Evolutionary conservation across 441 rosid genomes (phyloP).

Genomic region (Jatropha multifida): DNA sequence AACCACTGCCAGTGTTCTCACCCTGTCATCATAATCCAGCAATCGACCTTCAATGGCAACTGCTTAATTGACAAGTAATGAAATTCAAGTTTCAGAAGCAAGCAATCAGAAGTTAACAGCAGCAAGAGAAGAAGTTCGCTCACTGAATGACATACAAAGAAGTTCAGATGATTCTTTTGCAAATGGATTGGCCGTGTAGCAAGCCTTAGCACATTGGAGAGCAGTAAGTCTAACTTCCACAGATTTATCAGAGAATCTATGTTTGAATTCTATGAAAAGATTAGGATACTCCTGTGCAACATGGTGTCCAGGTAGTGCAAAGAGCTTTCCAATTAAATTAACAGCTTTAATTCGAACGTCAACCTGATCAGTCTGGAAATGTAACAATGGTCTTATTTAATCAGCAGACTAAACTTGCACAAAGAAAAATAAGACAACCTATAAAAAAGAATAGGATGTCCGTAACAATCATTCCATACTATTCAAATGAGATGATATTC

Average conservation of each 20-base stretch:
- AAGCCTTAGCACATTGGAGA: conserved; percentile 66
- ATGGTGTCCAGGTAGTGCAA: conserved; percentile 55
- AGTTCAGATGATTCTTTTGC: conserved; percentile 60
- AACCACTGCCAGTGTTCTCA: conserved; percentile 74
- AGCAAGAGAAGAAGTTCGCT: conserved; percentile 16
- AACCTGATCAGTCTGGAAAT: conserved; percentile 85
- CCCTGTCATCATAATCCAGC: conserved; percentile 85
- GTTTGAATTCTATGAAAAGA: conserved; percentile 78
- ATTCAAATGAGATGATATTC: neutral
- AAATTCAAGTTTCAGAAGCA: conserved; percentile 20
- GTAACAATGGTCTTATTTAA: conserved; percentile 25
- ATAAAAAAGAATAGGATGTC: neutral
- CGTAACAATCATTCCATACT: neutral
- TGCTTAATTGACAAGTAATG: conserved; percentile 34
- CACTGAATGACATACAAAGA: conserved; percentile 51
- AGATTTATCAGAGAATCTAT: conserved; percentile 90
- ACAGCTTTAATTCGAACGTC: conserved; percentile 94
- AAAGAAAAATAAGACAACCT: neutral
- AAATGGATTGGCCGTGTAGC: conserved; percentile 61
- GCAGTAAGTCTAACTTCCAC: conserved; percentile 87
- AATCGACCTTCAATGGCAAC: conserved; percentile 80
- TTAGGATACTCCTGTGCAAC: conserved; percentile 55
- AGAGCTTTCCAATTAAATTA: conserved; percentile 73
- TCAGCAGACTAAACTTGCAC: conserved; percentile 1
- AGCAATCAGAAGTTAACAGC: conserved; percentile 27